Evolutionary conservation across 2,329 filamentous ascomycete genomes (phyloP), one percentile per base, ranked within the genome.

Genomic region (Botryosphaeria agaves): DNA sequence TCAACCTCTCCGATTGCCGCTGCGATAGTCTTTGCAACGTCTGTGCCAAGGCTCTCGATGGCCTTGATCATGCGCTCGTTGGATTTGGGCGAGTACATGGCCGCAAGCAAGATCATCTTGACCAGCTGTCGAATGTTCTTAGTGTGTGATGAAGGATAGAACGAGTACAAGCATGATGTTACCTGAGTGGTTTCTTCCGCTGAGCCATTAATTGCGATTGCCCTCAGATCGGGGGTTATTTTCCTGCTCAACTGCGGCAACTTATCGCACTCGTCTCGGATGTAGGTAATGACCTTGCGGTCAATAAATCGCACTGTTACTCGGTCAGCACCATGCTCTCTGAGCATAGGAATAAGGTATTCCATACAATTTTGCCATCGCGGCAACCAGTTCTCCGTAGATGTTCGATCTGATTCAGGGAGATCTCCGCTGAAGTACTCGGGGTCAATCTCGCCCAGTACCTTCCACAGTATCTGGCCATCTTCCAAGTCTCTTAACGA

Each of bases 311-410:
- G 64, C 34, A 64, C 34, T 37, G 30, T 30, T 12, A n/a, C 14
- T 9, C 20, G n/a, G 26, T 38, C 16, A 39, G 33, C 37, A 16
- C 12, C 14, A n/a, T 32, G 3, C 18, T 28, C 11, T 14, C 17
- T 11, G 18, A 12, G n/a, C 4, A n/a, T n/a, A n/a, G n/a, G n/a
- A n/a, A n/a, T n/a, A n/a, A n/a, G n/a, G n/a, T n/a, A n/a, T n/a
- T n/a, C n/a, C 36, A 11, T 33, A 49, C 38, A 42, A 38, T 64
- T 64, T 51, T 64, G 61, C 61, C 61, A 64, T 52, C 56, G 51
- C 28, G 57, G 53, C 29, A 62, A 63, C 61, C 61, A 65, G 36
- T 61, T 59, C 38, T 57, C 55, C 18, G 47, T 47, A n/a, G 51
- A 44, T 28, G 51, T 52, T 29, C 55, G 49, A 34, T 56, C 47